phyloP scores from a whole-genome alignment of 2,329 filamentous ascomycete species.

The Diaporthe amygdali region DNA sequence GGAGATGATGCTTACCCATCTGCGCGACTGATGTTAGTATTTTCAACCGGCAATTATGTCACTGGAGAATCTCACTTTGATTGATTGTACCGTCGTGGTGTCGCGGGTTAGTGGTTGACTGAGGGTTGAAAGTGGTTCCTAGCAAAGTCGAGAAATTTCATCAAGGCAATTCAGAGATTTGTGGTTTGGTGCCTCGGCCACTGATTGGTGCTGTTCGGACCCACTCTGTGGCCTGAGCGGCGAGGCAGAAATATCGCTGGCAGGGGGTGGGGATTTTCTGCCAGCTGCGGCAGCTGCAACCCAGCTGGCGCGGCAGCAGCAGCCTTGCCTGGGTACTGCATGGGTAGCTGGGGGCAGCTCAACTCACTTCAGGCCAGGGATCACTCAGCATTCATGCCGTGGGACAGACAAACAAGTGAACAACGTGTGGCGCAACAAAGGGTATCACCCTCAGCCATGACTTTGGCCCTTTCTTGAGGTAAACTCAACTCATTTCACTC shows the following conservation, averaged over 20 bases:
- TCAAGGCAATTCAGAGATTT: conserved; percentile 26
- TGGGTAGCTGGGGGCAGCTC: too few relatives aligned
- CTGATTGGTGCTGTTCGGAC: conserved; percentile 21
- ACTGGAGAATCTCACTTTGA: conserved; percentile 28
- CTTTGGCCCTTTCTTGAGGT: not conserved
- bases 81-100: conserved; percentile 35
- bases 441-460: not conserved
- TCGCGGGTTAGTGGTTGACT: conserved; percentile 30
- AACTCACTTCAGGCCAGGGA: not conserved
- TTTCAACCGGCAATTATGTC: not conserved
- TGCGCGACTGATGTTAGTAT: conserved; percentile 47
- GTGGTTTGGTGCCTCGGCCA: conserved; percentile 14
- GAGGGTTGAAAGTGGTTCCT: not conserved
- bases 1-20: conserved; percentile 63
- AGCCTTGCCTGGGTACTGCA: not conserved
- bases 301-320: not conserved
- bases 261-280: too few relatives aligned
- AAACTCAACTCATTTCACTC: too few relatives aligned
- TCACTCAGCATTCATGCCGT: not conserved
- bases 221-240: conserved; percentile 25
- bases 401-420: not conserved
- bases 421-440: not conserved
- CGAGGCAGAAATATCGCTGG: not conserved
- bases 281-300: not conserved
- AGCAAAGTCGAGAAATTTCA: conserved; percentile 22